Evolutionary conservation across 352 stramenopile species (phyloP).

Genomic region (Pelagophyceae sp.): DNA sequence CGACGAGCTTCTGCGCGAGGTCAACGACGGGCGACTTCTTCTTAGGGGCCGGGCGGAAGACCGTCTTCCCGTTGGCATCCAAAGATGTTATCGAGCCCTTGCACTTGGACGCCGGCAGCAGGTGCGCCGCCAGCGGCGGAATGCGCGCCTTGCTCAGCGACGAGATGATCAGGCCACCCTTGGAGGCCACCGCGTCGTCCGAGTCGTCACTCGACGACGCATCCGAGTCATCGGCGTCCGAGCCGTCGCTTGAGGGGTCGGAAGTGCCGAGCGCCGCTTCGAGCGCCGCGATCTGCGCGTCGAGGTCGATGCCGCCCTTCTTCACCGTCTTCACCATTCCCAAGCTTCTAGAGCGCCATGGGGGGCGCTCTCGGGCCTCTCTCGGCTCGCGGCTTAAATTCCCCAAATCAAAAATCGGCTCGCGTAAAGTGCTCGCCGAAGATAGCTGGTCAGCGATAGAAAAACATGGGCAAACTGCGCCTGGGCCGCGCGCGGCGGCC

Average conservation of each 20-base stretch:
- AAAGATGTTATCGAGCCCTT: too few relatives aligned
- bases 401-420: too few relatives aligned
- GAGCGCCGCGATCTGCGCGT: slow-evolving; percentile 4
- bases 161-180: not conserved
- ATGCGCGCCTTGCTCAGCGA: slow-evolving; percentile 4
- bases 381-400: too few relatives aligned
- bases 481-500: too few relatives aligned
- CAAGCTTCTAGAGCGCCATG: too few relatives aligned
- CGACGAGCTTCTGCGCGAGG: slow-evolving; percentile 3
- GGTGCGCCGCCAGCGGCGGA: not conserved
- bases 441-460: too few relatives aligned
- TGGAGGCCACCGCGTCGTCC: not conserved
- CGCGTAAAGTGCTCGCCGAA: too few relatives aligned
- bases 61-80: too few relatives aligned
- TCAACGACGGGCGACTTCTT: not conserved
- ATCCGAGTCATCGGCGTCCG: not conserved
- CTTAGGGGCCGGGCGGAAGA: not conserved
- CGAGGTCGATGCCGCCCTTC: too few relatives aligned
- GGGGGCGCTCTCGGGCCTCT: too few relatives aligned
- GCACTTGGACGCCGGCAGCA: not conserved
- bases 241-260: not conserved
- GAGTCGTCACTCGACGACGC: not conserved
- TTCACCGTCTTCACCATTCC: too few relatives aligned
- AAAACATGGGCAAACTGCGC: too few relatives aligned
- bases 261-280: not conserved